Conservation (phyloP, 371 early-diverging fungal genomes). For the Choanephora cucurbitarum region DNA sequence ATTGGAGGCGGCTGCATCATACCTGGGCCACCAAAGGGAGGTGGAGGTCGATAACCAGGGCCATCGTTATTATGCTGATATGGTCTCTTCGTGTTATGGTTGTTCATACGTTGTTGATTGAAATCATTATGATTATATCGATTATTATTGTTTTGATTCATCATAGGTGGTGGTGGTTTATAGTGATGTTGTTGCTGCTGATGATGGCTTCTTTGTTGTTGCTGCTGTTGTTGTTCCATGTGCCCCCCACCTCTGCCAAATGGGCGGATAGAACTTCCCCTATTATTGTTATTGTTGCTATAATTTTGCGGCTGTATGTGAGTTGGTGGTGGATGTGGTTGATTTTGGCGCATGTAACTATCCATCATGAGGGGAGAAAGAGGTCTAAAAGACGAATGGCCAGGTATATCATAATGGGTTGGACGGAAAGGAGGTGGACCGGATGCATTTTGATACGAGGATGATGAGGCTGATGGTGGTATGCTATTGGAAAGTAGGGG, state of each 20-base stretch:
- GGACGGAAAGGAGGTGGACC: conserved; percentile 45
- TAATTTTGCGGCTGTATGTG: conserved; percentile 4
- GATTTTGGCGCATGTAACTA: conserved; percentile 15
- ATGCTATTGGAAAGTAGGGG: background rate
- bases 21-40: conserved; percentile 16
- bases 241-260: conserved; percentile 12
- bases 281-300: conserved; percentile 17
- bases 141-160: conserved; percentile 10
- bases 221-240: conserved; percentile 11
- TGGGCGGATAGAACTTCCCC: conserved; percentile 4
- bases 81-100: conserved; percentile 9
- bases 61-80: conserved; percentile 10
- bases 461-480: background rate
- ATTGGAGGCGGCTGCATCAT: conserved; percentile 2
- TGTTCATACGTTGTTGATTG: conserved; percentile 12
- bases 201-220: too few species aligned
- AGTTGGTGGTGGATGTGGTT: background rate
- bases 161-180: conserved; percentile 23
- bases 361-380: conserved; percentile 26
- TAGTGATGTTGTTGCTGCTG: conserved; percentile 16
- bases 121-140: conserved; percentile 3
- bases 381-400: conserved; percentile 26
- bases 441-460: conserved; percentile 4
- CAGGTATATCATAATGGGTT: conserved; percentile 3
- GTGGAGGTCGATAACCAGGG: conserved; percentile 26